Percentiles rank a stretch among this genome's conserved stretches.
Conservation (phyloP, 441 rosid species). For the Populus hybrid region DNA sequence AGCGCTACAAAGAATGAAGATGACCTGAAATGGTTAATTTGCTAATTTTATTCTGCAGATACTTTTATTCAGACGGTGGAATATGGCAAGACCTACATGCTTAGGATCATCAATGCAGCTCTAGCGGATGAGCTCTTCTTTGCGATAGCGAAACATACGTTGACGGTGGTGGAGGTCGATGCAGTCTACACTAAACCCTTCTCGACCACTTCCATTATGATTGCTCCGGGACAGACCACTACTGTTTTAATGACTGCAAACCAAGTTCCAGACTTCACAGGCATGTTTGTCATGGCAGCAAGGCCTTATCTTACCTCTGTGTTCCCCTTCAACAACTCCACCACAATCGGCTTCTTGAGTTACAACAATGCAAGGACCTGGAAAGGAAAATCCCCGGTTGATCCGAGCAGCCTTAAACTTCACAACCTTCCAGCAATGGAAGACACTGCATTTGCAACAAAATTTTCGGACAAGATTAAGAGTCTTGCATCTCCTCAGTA, state of each 20-base stretch:
- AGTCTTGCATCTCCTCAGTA: constrained; percentile 45
- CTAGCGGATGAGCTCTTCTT: constrained; percentile 55
- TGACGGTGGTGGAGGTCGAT: constrained; percentile 53
- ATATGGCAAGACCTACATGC: constrained; percentile 50
- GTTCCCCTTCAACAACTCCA: constrained; percentile 52
- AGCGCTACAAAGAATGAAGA: background rate
- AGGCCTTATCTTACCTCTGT: constrained; percentile 46
- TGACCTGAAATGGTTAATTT: background rate
- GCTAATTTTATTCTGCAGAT: constrained; percentile 26
- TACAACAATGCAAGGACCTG: constrained; percentile 20
- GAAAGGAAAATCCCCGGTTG: constrained; percentile 7
- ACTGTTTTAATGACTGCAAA: constrained; percentile 42
- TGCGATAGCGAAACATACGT: constrained; percentile 41
- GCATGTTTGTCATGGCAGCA: constrained; percentile 42
- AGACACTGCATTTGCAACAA: constrained; percentile 43
- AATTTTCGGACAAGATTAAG: constrained; percentile 26
- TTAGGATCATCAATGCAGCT: constrained; percentile 57
- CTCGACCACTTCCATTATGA: constrained; percentile 40
- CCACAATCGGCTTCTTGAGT: constrained; percentile 42
- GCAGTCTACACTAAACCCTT: constrained; percentile 58
- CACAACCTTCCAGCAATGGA: constrained; percentile 34
- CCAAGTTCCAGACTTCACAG: constrained; percentile 30
- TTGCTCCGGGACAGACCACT: constrained; percentile 64
- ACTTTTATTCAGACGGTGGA: constrained; percentile 44
- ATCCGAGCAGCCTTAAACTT: constrained; percentile 1